These are phyloP conservation scores for Alternaria metachromatica DNA, from an alignment of 2,329 filamentous ascomycete species.

Conservation along the genomic window DNA sequence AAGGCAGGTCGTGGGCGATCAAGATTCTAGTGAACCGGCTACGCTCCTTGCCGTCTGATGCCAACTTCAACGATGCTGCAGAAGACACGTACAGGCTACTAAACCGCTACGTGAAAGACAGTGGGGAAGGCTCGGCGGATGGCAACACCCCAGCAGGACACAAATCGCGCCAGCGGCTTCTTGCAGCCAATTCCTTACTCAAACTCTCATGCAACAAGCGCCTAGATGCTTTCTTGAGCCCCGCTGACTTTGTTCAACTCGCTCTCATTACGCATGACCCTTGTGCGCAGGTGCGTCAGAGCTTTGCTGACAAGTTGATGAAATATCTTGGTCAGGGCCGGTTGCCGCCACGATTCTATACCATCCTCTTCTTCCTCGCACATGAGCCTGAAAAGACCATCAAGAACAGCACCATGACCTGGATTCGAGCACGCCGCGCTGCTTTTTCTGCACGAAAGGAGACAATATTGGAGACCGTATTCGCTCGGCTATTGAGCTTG, in stretches of 20 bases:
- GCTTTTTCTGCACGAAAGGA: slow-evolving; percentile 63
- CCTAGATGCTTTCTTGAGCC: slow-evolving; percentile 77
- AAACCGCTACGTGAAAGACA: slow-evolving; percentile 73
- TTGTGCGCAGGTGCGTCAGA: slow-evolving; percentile 73
- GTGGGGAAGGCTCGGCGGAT: slow-evolving; percentile 81
- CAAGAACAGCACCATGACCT: slow-evolving; percentile 79
- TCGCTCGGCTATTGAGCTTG: slow-evolving; percentile 83
- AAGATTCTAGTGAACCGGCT: slow-evolving; percentile 87
- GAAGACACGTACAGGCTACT: slow-evolving; percentile 79
- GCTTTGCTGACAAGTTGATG: slow-evolving; percentile 84
- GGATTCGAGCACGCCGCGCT: slow-evolving; percentile 82
- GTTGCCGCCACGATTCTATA: slow-evolving; percentile 80
- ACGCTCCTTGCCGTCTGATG: slow-evolving; percentile 62
- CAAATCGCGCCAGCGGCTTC: slow-evolving; percentile 78
- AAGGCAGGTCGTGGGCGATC: slow-evolving; percentile 82
- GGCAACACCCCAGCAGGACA: slow-evolving; percentile 76
- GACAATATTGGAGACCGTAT: slow-evolving; percentile 77
- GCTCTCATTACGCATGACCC: slow-evolving; percentile 82
- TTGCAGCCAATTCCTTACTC: slow-evolving; percentile 77
- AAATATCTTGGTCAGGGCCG: slow-evolving; percentile 82
- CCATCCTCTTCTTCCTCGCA: slow-evolving; percentile 86
- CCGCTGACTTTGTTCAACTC: slow-evolving; percentile 79
- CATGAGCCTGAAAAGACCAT: slow-evolving; percentile 83
- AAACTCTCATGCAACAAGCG: slow-evolving; percentile 82
- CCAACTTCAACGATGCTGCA: slow-evolving; percentile 58